These are phyloP conservation scores for Forsythia viridissima DNA, from an alignment of 257 asterid genomes.

Conservation along the genomic window DNA sequence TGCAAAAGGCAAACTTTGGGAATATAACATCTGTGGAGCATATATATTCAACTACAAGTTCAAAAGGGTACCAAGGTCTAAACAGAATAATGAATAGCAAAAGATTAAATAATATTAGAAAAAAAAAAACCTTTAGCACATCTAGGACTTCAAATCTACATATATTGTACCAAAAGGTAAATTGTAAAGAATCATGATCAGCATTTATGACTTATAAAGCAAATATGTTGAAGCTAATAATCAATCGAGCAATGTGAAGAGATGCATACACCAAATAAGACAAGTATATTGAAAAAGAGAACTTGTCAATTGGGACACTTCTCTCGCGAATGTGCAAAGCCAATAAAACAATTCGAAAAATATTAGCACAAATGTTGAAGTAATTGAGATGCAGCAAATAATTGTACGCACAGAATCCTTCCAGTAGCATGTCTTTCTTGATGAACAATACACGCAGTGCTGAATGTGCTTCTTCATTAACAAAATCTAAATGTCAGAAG, in stretches of 20 bases:
- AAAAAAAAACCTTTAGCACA: background rate
- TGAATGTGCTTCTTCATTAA: conserved; percentile 69
- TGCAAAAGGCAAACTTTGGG: background rate
- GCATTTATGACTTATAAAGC: conserved; percentile 78
- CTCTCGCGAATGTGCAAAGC: conserved; percentile 35
- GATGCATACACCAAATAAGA: conserved; percentile 93
- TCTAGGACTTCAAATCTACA: background rate
- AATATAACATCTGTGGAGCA: background rate
- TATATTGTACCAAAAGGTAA: background rate
- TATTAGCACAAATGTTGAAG: conserved; percentile 5
- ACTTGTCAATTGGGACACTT: conserved; percentile 59
- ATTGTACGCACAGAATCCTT: conserved; percentile 14
- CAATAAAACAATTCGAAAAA: background rate
- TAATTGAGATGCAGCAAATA: conserved; percentile 9
- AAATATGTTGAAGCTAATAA: conserved; percentile 94
- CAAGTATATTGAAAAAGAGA: conserved; percentile 72
- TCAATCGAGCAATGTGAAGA: conserved; percentile 95
- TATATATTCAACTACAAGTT: background rate
- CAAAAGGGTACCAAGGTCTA: background rate
- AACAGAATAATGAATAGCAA: background rate
- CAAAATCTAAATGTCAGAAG: conserved; percentile 13
- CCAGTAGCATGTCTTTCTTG: conserved; percentile 76
- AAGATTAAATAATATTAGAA: background rate
- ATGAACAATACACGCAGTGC: conserved; percentile 71
- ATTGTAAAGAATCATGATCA: background rate